Base-by-base conservation (phyloP, 768 basidiomycete genomes). In the Sistotremastrum suecicum region DNA sequence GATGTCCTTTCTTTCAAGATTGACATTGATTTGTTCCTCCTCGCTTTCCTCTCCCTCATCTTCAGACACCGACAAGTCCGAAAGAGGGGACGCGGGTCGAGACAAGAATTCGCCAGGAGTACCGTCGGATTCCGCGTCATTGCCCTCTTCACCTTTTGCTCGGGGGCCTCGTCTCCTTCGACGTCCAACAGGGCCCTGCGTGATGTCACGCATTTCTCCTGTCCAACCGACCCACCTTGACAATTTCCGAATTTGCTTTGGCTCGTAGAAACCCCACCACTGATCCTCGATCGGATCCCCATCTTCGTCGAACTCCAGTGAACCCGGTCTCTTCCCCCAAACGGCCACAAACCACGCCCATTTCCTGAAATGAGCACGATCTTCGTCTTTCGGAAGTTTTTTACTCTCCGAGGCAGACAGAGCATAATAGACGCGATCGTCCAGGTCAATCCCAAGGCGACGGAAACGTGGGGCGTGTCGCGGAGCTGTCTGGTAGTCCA, bases 261-360 rank as follows among this genome's bases (percentile, higher is more conserved):
- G 74, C 6, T 81, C 68, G 64, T 69, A 72, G 60, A 87, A 78
- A 8, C 71, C 80, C 81, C 83, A 86, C 85, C 85, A 88, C n/a
- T 63, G 64, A 44, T 77, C 72, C 3, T 54, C 61, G 7, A 63
- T 64, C 3, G 63, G 59, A 2, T 70, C 69, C 3, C 62, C 64
- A 0, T 64, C 61, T 7, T 57, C 58, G 4, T 58, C 55, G 3
- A 58, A 56, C 7, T 58, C 59, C 11, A 20, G 20, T 20, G 20
- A 20, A 20, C 20, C 20, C 20, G 77, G 75, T 49, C 63, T 70
- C 59, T 60, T 72, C 1, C 84, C 84, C 72, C 76, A 83, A 1
- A 85, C 80, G 3, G 72, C 76, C n/a, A 89, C 54, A 57, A 83
- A 81, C 80, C 80, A 85, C 1, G 75, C 67, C 84, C 85, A 89